These are phyloP conservation scores for Boletus tomentosulus DNA, from an alignment of 768 basidiomycete species.

Conservation along the genomic window DNA sequence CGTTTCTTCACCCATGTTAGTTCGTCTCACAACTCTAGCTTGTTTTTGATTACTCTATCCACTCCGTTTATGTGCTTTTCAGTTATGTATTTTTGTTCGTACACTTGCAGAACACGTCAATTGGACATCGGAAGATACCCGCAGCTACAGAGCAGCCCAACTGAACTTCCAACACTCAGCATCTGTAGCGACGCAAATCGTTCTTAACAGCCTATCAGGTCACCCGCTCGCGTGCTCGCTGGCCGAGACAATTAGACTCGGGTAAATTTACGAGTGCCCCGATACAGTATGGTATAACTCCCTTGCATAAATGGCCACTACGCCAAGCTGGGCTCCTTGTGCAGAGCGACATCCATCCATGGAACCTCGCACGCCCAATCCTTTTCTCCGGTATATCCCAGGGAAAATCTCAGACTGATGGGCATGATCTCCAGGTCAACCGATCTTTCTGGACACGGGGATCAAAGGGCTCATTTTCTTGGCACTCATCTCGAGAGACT, in stretches of 20 bases:
- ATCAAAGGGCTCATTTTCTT: background rate
- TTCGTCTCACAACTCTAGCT: conserved; percentile 18
- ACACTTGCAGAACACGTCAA: conserved; percentile 18
- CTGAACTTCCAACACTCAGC: too few relatives aligned
- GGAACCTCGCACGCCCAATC: background rate
- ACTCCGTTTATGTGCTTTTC: conserved; percentile 37
- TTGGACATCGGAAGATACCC: conserved; percentile 16
- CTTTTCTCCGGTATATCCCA: background rate
- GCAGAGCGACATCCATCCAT: background rate
- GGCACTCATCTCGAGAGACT: background rate
- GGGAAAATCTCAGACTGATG: background rate
- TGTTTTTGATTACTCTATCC: conserved; percentile 34
- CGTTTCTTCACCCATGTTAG: conserved; percentile 4
- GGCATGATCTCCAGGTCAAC: background rate
- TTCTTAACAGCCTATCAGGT: too few relatives aligned
- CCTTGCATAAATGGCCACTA: background rate
- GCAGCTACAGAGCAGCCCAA: background rate
- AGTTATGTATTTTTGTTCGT: conserved; percentile 36
- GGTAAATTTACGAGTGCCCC: too few relatives aligned
- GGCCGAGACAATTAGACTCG: too few relatives aligned
- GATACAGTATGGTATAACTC: too few relatives aligned
- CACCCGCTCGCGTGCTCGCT: too few relatives aligned
- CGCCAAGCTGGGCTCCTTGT: too few relatives aligned
- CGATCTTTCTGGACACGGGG: background rate
- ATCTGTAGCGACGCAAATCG: too few relatives aligned